Base-by-base conservation (phyloP, 306 rosid genomes). In the Castanospermum australe region DNA sequence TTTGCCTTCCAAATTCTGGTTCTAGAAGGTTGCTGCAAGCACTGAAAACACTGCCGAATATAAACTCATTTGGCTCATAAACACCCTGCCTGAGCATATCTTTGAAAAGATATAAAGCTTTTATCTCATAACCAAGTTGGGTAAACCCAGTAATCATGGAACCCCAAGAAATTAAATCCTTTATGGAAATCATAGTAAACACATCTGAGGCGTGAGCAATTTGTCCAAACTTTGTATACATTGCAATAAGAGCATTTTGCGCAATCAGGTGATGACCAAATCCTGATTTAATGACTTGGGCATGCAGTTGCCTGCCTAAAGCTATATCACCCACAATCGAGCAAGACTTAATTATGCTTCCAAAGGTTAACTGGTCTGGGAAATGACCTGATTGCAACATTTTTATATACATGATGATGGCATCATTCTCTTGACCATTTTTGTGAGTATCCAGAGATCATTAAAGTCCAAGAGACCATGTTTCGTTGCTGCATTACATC, bases 121-220 rank as follows among this genome's bases (percentile, higher is more conserved):
- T 89, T n/a, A 80, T 67, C 60, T 81, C 89, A 82, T 82, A 86
- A 56, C 92, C 92, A 70, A 86, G 89, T 79, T 85, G 96, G 17
- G 94, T 83, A 81, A 83, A 88, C 69, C 96, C 97, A 2, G 89
- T 81, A 80, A 89, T 90, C 85, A 93, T 90, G 44, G 96, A 88
- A 20, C 94, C 83, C 96, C 94, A 90, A 32, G 97, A 89, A 78
- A 93, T 84, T 75, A 93, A 87, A 84, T 93, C 94, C 88, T 86
- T 93, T 4, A 44, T 63, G 35, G 59, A 61, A 71, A 86, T 88
- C 84, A 21, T 82, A 11, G 86, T 55, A 78, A 93, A 93, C 33
- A 90, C 86, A 76, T 61, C 68, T 8, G 56, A 83, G 25, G 97
- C 96, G n/a, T 84, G 80, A 51, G 60, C 65, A 48, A 90, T 85